Conservation (phyloP, 768 basidiomycete genomes). For the Postia placenta region DNA sequence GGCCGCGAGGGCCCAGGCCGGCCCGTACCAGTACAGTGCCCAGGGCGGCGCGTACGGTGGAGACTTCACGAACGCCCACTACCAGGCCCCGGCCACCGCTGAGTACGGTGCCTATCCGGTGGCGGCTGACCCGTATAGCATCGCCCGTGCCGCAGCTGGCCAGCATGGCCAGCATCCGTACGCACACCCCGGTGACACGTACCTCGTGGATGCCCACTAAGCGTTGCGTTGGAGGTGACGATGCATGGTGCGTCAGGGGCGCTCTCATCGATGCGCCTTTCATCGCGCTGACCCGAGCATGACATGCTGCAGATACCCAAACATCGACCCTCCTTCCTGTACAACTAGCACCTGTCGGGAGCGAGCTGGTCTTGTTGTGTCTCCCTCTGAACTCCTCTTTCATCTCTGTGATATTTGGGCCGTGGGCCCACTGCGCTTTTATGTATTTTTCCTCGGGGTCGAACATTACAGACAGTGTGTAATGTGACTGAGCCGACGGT, state of each 20-base stretch:
- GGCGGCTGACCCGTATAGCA: slow-evolving; percentile 16
- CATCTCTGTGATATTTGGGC: background rate
- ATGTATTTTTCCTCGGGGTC: background rate
- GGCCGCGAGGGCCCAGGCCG: slow-evolving; percentile 14
- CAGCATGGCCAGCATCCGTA: background rate
- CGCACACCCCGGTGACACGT: background rate
- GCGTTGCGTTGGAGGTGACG: background rate
- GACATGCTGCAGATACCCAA: background rate
- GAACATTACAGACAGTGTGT: background rate
- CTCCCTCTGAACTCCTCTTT: background rate
- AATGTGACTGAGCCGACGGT: no score
- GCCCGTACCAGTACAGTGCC: slow-evolving; percentile 21
- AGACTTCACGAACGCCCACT: slow-evolving; percentile 1
- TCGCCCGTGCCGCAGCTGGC: background rate
- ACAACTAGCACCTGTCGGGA: background rate
- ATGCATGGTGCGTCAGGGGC: background rate
- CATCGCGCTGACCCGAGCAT: slow-evolving; percentile 12
- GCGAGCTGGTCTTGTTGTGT: background rate
- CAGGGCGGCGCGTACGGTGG: slow-evolving; percentile 9
- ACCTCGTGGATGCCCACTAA: background rate
- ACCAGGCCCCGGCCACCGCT: slow-evolving; percentile 5
- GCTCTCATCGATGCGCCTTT: background rate
- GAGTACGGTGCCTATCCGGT: slow-evolving; percentile 6
- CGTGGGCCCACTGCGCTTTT: background rate
- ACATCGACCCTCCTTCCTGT: background rate